Evolutionary conservation across 1,139 yeast species (phyloP), one percentile per base, ranked within the genome.

Genomic region (Maudiozyma humilis): DNA sequence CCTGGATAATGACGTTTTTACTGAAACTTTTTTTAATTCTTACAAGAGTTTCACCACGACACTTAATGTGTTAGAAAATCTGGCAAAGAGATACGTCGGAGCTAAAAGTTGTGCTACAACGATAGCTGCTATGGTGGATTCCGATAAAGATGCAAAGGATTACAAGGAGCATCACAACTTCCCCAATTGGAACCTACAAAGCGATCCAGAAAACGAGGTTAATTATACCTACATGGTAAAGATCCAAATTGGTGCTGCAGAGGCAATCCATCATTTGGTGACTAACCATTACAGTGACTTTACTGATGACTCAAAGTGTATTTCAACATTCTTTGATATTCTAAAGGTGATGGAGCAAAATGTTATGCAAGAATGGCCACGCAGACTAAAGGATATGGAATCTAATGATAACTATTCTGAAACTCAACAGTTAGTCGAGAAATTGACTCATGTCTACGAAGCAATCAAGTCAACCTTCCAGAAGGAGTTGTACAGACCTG

Each of bases 201-300:
- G 65, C 6, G 44, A 47, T 3, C 51, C 58, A 32, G 58, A 62
- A 19, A 60, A 63, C 3, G 59, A 63, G 2, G 51, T 70, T 19
- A 76, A 76, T 46, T 41, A 41, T 3, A 29, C 77, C 57, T 68
- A 74, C 66, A 70, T 79, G 60, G 73, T 79, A 53, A 74, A 82
- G 59, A 84, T 88, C 44, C 95, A 88, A 57, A 73, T 83, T 44
- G 94, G 94, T 42, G 79, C 88, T 36, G 68, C 88, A 50, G 94
- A 86, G 58, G 86, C 88, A 1, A 69, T 87, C 47, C 75, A 79
- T 42, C 75, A 82, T 34, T 73, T 94, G 64, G 76, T 87, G 19
- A 75, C 78, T 42, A 81, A 82, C 52, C 85, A 84, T 57, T 87
- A 82, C 59, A 65, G 76, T 32, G 93, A 85, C 59, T 85, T 89